Conservation (phyloP, 176 grass and related monocot genomes). For the Oryza glumipatula region DNA sequence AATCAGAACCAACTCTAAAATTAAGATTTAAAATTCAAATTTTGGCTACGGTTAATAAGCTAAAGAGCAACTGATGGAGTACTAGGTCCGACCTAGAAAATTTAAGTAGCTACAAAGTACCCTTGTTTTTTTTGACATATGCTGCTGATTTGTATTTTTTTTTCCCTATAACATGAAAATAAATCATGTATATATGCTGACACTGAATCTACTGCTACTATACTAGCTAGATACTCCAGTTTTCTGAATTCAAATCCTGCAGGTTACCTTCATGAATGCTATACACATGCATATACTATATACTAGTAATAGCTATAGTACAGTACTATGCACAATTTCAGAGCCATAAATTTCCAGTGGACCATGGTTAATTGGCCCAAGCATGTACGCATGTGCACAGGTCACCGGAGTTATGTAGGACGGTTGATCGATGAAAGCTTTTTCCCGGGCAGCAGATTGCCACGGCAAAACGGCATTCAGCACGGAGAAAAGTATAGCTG, state of each 20-base stretch:
- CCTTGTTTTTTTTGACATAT: not conserved
- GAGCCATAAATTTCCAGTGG: not conserved
- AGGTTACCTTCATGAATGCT: constrained; percentile 26
- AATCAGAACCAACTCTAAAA: too few species aligned
- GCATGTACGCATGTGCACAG: constrained; percentile 11
- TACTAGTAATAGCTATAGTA: not conserved
- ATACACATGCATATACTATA: not conserved
- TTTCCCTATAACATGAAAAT: not conserved
- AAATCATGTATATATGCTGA: too few species aligned
- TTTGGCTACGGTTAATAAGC: too few species aligned
- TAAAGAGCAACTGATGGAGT: too few species aligned
- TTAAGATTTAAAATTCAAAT: too few species aligned
- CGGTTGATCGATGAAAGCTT: not conserved
- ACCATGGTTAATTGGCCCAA: constrained; percentile 19
- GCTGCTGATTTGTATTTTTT: not conserved
- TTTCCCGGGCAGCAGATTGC: not conserved
- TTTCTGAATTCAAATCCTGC: not conserved
- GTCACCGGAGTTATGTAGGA: not conserved
- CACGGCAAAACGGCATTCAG: constrained; percentile 15
- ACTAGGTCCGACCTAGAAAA: too few species aligned
- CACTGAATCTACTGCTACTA: constrained; percentile 5
- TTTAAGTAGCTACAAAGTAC: not conserved
- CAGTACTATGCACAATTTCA: not conserved
- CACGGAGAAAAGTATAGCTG: not conserved
- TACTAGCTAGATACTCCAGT: not conserved